phyloP scores from a whole-genome alignment of 768 basidiomycete species.

The Leccinellum albellum region DNA sequence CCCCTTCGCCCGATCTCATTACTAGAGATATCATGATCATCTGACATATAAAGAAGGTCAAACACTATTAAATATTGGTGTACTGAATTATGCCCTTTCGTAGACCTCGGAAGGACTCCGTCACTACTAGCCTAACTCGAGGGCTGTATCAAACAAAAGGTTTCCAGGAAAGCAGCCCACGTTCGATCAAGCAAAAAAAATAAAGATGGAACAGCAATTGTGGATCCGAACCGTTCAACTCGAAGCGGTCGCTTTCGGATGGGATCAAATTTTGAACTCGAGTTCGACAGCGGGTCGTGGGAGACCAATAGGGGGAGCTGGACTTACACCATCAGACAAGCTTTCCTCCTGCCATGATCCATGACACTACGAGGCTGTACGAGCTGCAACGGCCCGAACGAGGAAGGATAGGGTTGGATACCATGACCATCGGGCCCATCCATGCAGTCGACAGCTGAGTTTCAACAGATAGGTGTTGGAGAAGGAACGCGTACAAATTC shows the following conservation, averaged over 20 bases:
- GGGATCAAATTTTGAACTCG: neutral
- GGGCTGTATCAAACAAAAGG: neutral
- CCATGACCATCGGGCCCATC: neutral
- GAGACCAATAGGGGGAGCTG: neutral
- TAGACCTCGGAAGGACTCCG: neutral
- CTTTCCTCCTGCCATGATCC: neutral
- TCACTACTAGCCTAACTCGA: neutral
- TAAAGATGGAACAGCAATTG: neutral
- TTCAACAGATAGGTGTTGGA: neutral
- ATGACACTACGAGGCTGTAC: neutral
- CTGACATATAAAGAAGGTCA: neutral
- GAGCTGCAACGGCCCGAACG: neutral
- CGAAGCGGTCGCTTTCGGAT: neutral
- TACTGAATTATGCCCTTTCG: neutral
- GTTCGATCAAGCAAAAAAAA: neutral
- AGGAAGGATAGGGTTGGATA: neutral
- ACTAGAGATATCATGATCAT: neutral
- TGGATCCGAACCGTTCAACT: neutral
- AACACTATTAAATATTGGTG: neutral
- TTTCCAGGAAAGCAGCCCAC: neutral
- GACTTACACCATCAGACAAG: neutral
- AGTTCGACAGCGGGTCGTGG: no score
- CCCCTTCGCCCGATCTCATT: no score
- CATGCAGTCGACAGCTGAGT: neutral
- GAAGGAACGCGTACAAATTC: neutral